phyloP scores from a whole-genome alignment of 1,284 basidiomycete species.

The Dichomitus squalens region DNA sequence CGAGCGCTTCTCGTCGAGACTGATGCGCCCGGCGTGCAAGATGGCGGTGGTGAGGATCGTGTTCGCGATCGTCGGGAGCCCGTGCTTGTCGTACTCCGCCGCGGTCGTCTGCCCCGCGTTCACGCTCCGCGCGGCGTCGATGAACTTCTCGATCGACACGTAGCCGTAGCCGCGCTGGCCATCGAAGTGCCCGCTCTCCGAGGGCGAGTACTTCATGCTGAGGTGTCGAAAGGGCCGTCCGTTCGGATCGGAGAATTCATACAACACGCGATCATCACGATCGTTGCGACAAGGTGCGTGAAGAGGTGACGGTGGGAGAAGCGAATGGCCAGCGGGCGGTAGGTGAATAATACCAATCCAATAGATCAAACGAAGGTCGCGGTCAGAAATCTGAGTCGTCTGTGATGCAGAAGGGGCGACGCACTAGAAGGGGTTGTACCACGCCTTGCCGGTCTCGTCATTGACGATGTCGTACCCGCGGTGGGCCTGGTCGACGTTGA shows the following conservation, averaged over 20 bases:
- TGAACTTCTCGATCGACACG: constrained; percentile 90
- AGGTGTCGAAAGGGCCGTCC: too few species aligned
- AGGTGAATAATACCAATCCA: neutral
- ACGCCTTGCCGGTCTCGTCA: constrained; percentile 81
- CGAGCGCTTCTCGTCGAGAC: constrained; percentile 83
- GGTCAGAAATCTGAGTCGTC: neutral
- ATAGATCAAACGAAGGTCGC: constrained; percentile 12
- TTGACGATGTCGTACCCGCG: constrained; percentile 88
- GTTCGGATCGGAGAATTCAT: too few species aligned
- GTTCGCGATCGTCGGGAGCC: constrained; percentile 86
- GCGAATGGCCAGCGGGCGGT: neutral
- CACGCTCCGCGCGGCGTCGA: constrained; percentile 78
- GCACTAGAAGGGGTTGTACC: constrained; percentile 91
- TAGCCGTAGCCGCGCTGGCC: constrained; percentile 92
- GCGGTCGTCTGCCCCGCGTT: constrained; percentile 70
- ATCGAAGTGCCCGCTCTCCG: constrained; percentile 89
- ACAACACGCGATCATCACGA: too few species aligned
- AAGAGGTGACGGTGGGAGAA: neutral
- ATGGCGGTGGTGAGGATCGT: constrained; percentile 92
- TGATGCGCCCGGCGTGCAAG: constrained; percentile 86
- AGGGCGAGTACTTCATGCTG: constrained; percentile 93
- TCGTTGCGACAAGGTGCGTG: neutral
- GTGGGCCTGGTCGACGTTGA: constrained; percentile 90
- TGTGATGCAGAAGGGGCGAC: constrained; percentile 32
- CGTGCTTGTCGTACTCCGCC: constrained; percentile 76